Percentiles rank a stretch among this genome's conserved stretches.
Evolutionary conservation across 2,329 filamentous ascomycete species (phyloP).

Genomic region (Aaosphaeria pasadenensis): DNA sequence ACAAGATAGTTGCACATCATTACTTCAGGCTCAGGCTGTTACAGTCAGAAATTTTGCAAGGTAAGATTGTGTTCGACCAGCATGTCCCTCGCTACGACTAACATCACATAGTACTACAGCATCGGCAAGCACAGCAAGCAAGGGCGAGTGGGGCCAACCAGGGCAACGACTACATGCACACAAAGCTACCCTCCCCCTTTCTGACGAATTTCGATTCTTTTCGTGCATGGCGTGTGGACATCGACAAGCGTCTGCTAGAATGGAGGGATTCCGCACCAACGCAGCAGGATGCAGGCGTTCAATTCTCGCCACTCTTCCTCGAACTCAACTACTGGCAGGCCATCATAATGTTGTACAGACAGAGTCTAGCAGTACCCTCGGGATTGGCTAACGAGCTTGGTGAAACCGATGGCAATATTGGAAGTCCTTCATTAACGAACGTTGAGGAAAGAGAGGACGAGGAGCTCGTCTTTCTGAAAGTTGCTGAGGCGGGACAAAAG

Average conservation of each 20-base stretch:
- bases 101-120: constrained; percentile 65
- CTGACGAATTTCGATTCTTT: constrained; percentile 81
- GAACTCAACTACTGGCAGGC: constrained; percentile 98
- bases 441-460: constrained; percentile 74
- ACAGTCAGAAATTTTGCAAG: constrained; percentile 89
- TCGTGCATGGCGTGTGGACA: constrained; percentile 81
- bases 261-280: constrained; percentile 85
- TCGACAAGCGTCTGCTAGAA: constrained; percentile 76
- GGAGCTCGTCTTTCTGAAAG: constrained; percentile 88
- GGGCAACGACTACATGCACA: constrained; percentile 71
- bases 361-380: constrained; percentile 81
- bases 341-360: constrained; percentile 91
- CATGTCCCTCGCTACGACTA: too few relatives aligned
- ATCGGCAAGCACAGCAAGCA: constrained; percentile 81
- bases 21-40: constrained; percentile 86
- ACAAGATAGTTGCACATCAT: constrained; percentile 87
- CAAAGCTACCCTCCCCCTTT: constrained; percentile 78
- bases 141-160: constrained; percentile 63
- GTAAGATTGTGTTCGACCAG: too few relatives aligned
- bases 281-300: constrained; percentile 76
- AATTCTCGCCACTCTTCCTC: constrained; percentile 84
- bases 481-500: constrained; percentile 91
- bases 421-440: constrained; percentile 59
- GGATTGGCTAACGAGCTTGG: constrained; percentile 77
- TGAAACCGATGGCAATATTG: constrained; percentile 55